Conservation (phyloP, 202 grass and related monocot species). For the Carex arenaria region DNA sequence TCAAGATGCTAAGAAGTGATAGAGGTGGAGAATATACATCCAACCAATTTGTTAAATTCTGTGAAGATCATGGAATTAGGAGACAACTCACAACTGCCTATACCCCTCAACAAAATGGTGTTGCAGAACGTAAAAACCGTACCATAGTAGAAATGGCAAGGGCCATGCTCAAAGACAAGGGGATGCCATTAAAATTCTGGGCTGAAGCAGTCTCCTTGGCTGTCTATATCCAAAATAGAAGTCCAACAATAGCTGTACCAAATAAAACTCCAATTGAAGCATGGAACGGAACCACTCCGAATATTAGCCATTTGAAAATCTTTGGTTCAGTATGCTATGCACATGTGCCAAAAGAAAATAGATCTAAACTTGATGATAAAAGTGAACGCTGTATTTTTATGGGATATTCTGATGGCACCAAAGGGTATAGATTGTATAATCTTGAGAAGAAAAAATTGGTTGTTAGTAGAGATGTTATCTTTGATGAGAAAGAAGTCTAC, state of each 20-base stretch:
- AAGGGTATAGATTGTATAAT: conserved; percentile 20
- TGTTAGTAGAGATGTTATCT: conserved; percentile 1
- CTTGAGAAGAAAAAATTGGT: background rate
- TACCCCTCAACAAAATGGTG: conserved; percentile 17
- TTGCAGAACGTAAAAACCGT: background rate
- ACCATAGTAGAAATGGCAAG: conserved; percentile 26
- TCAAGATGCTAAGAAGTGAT: conserved; percentile 12
- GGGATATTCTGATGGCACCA: background rate
- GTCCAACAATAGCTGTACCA: background rate
- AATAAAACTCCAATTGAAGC: conserved; percentile 13
- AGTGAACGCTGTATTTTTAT: conserved; percentile 18
- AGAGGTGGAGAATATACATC: conserved; percentile 24
- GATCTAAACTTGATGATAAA: conserved; percentile 6
- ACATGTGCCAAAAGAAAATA: conserved; percentile 1
- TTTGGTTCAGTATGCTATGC: conserved; percentile 17
- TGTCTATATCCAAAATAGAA: conserved; percentile 20
- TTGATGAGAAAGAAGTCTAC: background rate
- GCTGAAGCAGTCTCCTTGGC: background rate
- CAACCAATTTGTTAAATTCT: conserved; percentile 15
- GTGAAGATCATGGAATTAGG: background rate
- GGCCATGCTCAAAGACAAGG: conserved; percentile 17
- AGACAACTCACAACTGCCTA: conserved; percentile 5
- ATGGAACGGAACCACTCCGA: background rate
- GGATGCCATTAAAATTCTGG: conserved; percentile 20
- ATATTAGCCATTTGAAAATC: conserved; percentile 6